phyloP scores from a whole-genome alignment of 2,329 filamentous ascomycete species.

The Xenosphaeropsis pyriputrescens region DNA sequence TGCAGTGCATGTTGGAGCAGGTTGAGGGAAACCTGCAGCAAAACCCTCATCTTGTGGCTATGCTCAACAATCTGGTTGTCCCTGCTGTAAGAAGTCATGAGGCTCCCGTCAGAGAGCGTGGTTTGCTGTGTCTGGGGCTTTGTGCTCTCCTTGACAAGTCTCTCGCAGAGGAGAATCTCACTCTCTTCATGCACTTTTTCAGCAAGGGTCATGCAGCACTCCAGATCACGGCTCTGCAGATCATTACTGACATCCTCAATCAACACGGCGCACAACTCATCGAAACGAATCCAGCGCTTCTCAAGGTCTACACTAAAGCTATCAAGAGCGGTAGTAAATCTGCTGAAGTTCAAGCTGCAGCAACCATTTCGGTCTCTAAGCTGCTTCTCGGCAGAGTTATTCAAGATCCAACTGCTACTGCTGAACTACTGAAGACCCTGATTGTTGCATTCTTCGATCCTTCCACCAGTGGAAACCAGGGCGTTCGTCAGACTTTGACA shows the following conservation, averaged over 20 bases:
- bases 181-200: conserved; percentile 91
- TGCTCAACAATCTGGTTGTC: conserved; percentile 93
- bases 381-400: conserved; percentile 71
- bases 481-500: conserved; percentile 71
- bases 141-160: conserved; percentile 86
- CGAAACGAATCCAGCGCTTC: conserved; percentile 49
- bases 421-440: conserved; percentile 71
- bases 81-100: conserved; percentile 90
- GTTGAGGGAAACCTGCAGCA: conserved; percentile 77
- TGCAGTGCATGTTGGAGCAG: conserved; percentile 93
- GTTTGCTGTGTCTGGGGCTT: conserved; percentile 76
- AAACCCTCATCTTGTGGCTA: conserved; percentile 85
- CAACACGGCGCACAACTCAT: conserved; percentile 74
- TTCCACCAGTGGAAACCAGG: conserved; percentile 63
- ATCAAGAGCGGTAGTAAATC: conserved; percentile 57
- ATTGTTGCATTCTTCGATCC: conserved; percentile 85
- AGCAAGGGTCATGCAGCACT: conserved; percentile 80
- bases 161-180: conserved; percentile 81
- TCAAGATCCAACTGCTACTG: conserved; percentile 46
- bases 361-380: conserved; percentile 72
- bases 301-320: conserved; percentile 77
- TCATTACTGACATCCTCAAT: conserved; percentile 83
- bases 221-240: conserved; percentile 81
- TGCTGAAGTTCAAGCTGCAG: conserved; percentile 65
- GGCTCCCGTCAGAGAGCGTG: conserved; percentile 80